These are phyloP conservation scores for Thelonectria discophora DNA, from an alignment of 2,329 filamentous ascomycete species.

Conservation along the genomic window DNA sequence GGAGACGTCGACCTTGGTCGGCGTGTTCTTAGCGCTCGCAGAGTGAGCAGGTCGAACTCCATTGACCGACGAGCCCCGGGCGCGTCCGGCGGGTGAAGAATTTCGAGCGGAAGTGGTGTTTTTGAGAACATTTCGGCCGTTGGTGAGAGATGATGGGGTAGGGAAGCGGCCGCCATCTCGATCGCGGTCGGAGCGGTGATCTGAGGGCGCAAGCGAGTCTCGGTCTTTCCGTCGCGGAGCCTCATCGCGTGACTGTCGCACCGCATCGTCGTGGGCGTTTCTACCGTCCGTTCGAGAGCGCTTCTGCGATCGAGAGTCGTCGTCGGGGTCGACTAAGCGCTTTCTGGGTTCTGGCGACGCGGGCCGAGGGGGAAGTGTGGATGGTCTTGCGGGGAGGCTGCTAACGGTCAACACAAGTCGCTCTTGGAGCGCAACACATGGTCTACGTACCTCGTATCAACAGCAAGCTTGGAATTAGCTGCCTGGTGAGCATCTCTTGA, in stretches of 20 bases:
- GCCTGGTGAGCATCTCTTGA: slow-evolving; percentile 36
- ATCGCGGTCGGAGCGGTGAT: slow-evolving; percentile 44
- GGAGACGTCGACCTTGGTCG: slow-evolving; percentile 50
- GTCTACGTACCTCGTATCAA: slow-evolving; percentile 45
- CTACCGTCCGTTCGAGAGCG: slow-evolving; percentile 53
- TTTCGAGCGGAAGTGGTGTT: slow-evolving; percentile 39
- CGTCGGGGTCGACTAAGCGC: slow-evolving; percentile 55
- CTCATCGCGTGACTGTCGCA: slow-evolving; percentile 47
- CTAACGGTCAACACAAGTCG: slow-evolving; percentile 28
- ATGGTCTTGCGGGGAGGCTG: slow-evolving; percentile 51
- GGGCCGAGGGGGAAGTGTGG: slow-evolving; percentile 48
- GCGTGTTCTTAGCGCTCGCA: slow-evolving; percentile 47
- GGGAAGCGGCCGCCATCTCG: slow-evolving; percentile 34
- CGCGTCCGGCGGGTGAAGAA: slow-evolving; percentile 50
- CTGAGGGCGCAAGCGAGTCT: slow-evolving; percentile 41
- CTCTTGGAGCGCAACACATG: not conserved
- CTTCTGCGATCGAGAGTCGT: slow-evolving; percentile 56
- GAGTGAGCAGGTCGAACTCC: slow-evolving; percentile 49
- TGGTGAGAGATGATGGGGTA: slow-evolving; percentile 45
- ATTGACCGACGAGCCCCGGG: slow-evolving; percentile 54
- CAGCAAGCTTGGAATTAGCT: slow-evolving; percentile 42
- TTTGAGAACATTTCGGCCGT: slow-evolving; percentile 50
- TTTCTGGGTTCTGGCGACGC: slow-evolving; percentile 58
- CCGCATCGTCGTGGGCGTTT: slow-evolving; percentile 46
- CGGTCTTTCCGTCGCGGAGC: slow-evolving; percentile 45